phyloP scores from a whole-genome alignment of 2,329 filamentous ascomycete genomes.

The Colletotrichum nymphaeae region DNA sequence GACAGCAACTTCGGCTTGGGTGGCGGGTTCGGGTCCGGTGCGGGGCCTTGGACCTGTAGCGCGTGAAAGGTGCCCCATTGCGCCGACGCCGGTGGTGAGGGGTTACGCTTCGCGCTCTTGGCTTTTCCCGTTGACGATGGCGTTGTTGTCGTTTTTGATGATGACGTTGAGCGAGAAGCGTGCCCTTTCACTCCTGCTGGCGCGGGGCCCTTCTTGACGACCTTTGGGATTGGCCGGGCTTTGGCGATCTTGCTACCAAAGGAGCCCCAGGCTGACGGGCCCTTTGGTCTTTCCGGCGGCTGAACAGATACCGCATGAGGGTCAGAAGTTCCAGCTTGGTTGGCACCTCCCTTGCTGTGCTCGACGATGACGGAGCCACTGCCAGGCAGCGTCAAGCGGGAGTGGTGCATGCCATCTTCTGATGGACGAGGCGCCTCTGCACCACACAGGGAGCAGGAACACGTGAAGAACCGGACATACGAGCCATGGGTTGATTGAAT shows the following conservation, averaged over 20 bases:
- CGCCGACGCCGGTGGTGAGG: background rate
- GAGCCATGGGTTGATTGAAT: background rate
- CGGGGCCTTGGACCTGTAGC: background rate
- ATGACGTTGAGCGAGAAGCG: too few species aligned
- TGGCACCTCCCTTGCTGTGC: background rate
- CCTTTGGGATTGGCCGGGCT: background rate
- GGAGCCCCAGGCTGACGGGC: background rate
- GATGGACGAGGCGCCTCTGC: background rate
- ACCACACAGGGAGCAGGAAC: background rate
- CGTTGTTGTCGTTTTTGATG: background rate
- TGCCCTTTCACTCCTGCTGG: background rate
- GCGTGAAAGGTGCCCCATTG: background rate
- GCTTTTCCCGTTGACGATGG: background rate
- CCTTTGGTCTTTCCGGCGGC: background rate
- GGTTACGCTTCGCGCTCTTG: too few species aligned
- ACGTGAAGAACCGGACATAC: background rate
- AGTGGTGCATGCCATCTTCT: background rate
- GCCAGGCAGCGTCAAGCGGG: background rate
- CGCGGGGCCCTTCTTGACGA: background rate
- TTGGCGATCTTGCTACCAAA: background rate
- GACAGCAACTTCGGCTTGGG: too few species aligned
- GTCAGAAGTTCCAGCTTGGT: background rate
- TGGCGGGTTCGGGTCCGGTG: background rate
- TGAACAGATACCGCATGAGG: background rate
- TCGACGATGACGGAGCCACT: background rate